Base-by-base conservation (phyloP, 768 basidiomycete species). In the Mycena capillaripes region DNA sequence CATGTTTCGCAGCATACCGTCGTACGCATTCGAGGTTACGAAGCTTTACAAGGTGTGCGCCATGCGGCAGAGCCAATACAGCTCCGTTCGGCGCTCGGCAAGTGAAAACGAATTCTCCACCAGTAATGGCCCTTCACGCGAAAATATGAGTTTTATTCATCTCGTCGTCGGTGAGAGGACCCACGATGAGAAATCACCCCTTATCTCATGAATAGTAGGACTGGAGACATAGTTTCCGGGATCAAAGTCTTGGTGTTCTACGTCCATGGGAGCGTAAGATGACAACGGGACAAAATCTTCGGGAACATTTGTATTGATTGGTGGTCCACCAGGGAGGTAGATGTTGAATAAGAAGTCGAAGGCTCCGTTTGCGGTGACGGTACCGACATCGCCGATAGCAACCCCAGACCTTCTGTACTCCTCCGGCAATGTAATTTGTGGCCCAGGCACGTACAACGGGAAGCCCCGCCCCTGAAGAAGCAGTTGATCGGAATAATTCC, bases 331-430 rank as follows among this genome's bases (percentile, higher is more conserved):
- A n/a, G 80, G 74, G 2, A 78, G 61, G 44, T 77, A 81, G 25
- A 82, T 68, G 66, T 82, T 83, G 74, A 84, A 84, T 38, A 83
- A 78, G 36, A 79, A 71, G 38, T 82, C 80, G 36, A 82, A 83
- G 10, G 61, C 62, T 50, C 81, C 82, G 46, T 77, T 72, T n/a
- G 76, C 73, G 7, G 80, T 76, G 23, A 84, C 67, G 14, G 78
- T 70, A 21, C 81, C 81, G 17, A 84, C 80, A 40, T 84, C 83
- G 12, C 83, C 83, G 46, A 83, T 82, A 27, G 69, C 75, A 44
- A 79, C 74, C 0, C 81, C 82, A 23, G 69, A 48, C 2, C 66
- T 69, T 58, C 63, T 71, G 59, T 78, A 77, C 40, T 75, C 76
- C 4, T 57, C 58, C 12, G 77, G 77, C 23, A 78, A 63, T 30